Conservation (phyloP, 345 rosid genomes). For the Gossypium rotundifolium region DNA sequence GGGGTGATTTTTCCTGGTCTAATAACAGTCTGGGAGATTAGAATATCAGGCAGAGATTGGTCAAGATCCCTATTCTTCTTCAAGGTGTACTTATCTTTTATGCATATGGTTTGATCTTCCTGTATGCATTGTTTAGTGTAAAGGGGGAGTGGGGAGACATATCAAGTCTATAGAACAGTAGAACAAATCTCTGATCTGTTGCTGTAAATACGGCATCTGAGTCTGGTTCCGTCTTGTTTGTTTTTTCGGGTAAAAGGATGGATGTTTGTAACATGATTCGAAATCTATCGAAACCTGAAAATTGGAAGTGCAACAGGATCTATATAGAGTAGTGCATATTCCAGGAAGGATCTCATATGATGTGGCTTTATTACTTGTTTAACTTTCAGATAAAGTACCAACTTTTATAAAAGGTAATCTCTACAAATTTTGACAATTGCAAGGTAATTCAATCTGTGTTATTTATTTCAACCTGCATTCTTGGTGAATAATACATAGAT, state of each 20-base stretch:
- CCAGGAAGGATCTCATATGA: not conserved
- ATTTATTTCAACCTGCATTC: not conserved
- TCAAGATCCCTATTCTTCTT: too few relatives aligned
- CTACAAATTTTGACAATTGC: not conserved
- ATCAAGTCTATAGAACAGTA: not conserved
- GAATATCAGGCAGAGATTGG: too few relatives aligned
- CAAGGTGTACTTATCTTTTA: not conserved
- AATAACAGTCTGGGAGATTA: too few relatives aligned
- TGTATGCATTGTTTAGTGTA: not conserved
- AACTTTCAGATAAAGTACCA: not conserved
- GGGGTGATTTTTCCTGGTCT: too few relatives aligned
- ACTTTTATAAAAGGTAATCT: not conserved
- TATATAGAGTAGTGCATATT: not conserved
- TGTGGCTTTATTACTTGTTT: not conserved
- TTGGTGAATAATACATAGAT: not conserved
- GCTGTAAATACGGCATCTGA: not conserved
- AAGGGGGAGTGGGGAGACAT: not conserved
- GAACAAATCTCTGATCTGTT: not conserved
- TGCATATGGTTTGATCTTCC: not conserved
- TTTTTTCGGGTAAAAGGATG: not conserved
- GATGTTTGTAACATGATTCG: not conserved
- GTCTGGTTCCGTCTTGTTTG: not conserved
- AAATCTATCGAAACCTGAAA: not conserved
- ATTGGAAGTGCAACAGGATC: not conserved
- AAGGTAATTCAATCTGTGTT: not conserved